Base-by-base conservation (phyloP, 2,329 filamentous ascomycete genomes). In the Microsporum canis region DNA sequence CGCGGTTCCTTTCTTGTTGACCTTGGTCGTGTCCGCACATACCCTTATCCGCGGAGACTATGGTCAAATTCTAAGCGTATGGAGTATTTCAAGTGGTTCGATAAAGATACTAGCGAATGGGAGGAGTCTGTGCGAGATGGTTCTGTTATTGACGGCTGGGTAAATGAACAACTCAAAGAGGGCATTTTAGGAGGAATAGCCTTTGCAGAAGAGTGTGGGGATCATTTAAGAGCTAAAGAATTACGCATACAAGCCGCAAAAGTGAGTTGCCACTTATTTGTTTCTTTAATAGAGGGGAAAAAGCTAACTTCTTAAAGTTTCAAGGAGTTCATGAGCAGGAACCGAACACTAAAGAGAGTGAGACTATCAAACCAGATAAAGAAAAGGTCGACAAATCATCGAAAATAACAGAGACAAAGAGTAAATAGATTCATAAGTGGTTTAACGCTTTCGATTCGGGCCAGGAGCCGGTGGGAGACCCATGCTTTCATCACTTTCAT, bases 1-100 rank as follows among this genome's bases (percentile, higher is more conserved):
- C 43, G 58, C n/a, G 57, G 47, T 31, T 60, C 58, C n/a, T 62
- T 60, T 17, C 53, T 59, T 29, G 61, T 62, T 49, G 51, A 55
- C 17, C 51, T 55, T 6, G 51, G 51, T 3, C 29, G 51, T 34
- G 61, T 57, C 45, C n/a, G 3, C 5, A 63, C 62, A 34, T 55
- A 61, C n/a, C 59, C 62, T 6, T 61, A 63, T 34, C 57, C 57
- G 17, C 23, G 38, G n/a, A 12, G 8, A 3, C n/a, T 58, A 1
- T 63, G 62, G 60, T 62, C 57, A n/a, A 56, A 57, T 4, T 14
- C 10, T n/a, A 8, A 34, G 29, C 14, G 14, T 17, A 29, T 14
- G 8, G 14, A 60, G 4, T 60, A 38, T 33, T 63, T 51, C 17
- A 12, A 31, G 23, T 45, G 8, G 5, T 63, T 63, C 56, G 62